A percentile compares a stretch with the other conserved stretches of the same genome.
Evolutionary conservation across 441 rosid genomes (phyloP).

Genomic region (Syzygium syzygioides): DNA sequence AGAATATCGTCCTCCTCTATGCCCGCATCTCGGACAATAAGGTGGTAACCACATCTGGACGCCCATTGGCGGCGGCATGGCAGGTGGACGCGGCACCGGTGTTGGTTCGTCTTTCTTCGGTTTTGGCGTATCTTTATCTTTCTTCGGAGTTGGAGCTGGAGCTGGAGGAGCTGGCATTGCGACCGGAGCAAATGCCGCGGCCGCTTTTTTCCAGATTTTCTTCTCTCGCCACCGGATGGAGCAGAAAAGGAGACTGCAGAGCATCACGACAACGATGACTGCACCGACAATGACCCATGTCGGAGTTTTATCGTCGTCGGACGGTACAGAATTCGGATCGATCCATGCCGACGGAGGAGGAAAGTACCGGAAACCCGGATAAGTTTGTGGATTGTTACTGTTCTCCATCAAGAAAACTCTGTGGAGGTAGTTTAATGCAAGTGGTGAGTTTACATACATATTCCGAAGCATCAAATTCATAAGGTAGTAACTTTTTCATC

Average conservation of each 20-base stretch:
- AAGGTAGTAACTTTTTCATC: neutral
- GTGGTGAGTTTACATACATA: neutral
- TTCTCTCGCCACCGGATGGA: neutral
- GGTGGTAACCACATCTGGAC: neutral
- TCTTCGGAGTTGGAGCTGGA: neutral
- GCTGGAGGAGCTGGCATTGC: neutral
- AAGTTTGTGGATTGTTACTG: neutral
- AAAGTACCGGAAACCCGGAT: neutral
- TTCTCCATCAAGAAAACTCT: neutral
- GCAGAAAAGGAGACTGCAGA: neutral
- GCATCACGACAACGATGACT: neutral
- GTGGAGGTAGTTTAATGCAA: neutral
- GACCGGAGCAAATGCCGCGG: neutral
- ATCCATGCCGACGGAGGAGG: neutral
- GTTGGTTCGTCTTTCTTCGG: too few species aligned
- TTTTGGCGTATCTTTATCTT: too few species aligned
- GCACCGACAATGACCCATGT: neutral
- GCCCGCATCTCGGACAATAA: neutral
- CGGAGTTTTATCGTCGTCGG: neutral
- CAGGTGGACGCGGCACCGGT: neutral
- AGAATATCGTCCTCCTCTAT: neutral
- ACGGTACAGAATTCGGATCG: neutral
- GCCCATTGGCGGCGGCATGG: neutral
- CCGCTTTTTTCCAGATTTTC: neutral
- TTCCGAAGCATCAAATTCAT: neutral